Evolutionary conservation across 1,139 yeast genomes (phyloP).

Genomic region (Saccharomyces uvarum): DNA sequence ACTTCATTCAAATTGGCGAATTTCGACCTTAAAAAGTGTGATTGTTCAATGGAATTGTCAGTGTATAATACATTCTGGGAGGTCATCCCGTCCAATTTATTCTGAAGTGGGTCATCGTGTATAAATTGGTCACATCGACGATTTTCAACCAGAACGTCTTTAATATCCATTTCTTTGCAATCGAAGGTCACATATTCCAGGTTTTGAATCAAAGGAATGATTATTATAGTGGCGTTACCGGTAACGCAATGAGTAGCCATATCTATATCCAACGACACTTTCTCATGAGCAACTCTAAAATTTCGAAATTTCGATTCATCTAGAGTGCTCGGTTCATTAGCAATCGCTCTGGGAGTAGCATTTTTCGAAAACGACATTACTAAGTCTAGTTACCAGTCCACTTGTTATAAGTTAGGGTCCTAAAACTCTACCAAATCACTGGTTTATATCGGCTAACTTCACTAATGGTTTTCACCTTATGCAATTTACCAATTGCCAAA

Average conservation of each 20-base stretch:
- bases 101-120: constrained; percentile 40
- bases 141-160: constrained; percentile 54
- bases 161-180: constrained; percentile 68
- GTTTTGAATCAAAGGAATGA: constrained; percentile 59
- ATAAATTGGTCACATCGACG: constrained; percentile 43
- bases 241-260: constrained; percentile 43
- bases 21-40: constrained; percentile 55
- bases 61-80: constrained; percentile 16
- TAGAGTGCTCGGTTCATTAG: constrained; percentile 7
- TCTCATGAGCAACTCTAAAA: constrained; percentile 60
- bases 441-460: background rate
- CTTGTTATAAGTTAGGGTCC: background rate
- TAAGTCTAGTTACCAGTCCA: background rate
- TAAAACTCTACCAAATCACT: background rate
- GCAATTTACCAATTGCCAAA: background rate
- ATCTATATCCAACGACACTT: constrained; percentile 61
- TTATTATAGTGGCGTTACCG: constrained; percentile 81
- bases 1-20: constrained; percentile 57
- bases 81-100: constrained; percentile 14
- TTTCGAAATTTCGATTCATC: constrained; percentile 17
- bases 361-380: constrained; percentile 12
- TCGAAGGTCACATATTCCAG: constrained; percentile 62
- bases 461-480: background rate
- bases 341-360: constrained; percentile 9
- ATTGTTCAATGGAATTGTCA: constrained; percentile 31